Evolutionary conservation across 83 land plant species (phyloP).

Genomic region (Diphasiastrum complanatum): DNA sequence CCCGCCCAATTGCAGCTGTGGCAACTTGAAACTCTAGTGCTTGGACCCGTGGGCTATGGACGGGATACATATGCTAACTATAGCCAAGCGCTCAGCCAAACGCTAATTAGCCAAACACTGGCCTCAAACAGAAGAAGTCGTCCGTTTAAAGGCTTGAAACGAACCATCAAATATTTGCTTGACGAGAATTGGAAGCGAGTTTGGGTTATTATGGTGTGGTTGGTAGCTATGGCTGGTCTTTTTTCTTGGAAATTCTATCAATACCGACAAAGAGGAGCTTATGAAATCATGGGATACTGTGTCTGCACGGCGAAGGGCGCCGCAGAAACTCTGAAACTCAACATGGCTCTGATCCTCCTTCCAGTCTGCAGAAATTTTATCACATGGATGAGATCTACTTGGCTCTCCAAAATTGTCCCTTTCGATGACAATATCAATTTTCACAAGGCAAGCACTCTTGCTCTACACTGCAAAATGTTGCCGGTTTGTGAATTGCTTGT

Average conservation of each 20-base stretch:
- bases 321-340: slow-evolving; percentile 93
- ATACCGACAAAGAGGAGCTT: slow-evolving; percentile 54
- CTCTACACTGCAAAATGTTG: neutral
- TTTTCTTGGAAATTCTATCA: slow-evolving; percentile 87
- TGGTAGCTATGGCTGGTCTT: slow-evolving; percentile 52
- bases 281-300: slow-evolving; percentile 84
- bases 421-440: slow-evolving; percentile 82
- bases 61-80: slow-evolving; percentile 58
- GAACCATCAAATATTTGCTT: slow-evolving; percentile 28
- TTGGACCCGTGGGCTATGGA: slow-evolving; percentile 27
- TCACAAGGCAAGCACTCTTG: slow-evolving; percentile 55
- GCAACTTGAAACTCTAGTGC: slow-evolving; percentile 79
- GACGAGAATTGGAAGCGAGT: slow-evolving; percentile 71
- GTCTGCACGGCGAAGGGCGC: slow-evolving; percentile 84
- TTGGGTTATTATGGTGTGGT: slow-evolving; percentile 79
- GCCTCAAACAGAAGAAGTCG: slow-evolving; percentile 20
- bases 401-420: slow-evolving; percentile 50
- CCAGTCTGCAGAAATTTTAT: slow-evolving; percentile 91
- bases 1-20: slow-evolving; percentile 73
- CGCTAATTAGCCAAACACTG: slow-evolving; percentile 27
- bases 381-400: slow-evolving; percentile 81
- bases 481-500: neutral
- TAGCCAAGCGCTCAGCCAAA: slow-evolving; percentile 35
- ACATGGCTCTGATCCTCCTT: slow-evolving; percentile 88
- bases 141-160: slow-evolving; percentile 20